Percentiles rank a stretch among this genome's conserved stretches.
These are phyloP conservation scores for Cyberlindnera nakhonratchasimensis DNA, from an alignment of 805 yeast species.

Conservation along the genomic window DNA sequence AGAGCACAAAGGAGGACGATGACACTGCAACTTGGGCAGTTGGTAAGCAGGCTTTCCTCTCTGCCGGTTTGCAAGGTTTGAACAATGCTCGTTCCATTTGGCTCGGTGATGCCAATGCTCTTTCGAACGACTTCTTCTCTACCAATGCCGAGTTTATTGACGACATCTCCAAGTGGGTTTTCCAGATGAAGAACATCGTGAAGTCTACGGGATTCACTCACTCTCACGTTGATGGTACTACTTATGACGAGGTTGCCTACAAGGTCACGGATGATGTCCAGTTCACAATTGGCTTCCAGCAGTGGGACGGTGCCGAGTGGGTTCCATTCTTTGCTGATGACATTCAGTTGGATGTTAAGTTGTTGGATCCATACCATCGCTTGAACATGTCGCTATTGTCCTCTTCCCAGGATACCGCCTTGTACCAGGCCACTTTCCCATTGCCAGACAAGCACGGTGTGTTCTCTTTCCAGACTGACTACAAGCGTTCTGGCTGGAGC, in stretches of 20 bases:
- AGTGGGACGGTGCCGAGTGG: slow-evolving; percentile 62
- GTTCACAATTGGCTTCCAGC: slow-evolving; percentile 46
- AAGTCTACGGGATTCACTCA: slow-evolving; percentile 54
- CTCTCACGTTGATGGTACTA: slow-evolving; percentile 40
- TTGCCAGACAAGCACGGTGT: slow-evolving; percentile 97
- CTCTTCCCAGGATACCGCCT: slow-evolving; percentile 33
- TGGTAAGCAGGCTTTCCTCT: slow-evolving; percentile 74
- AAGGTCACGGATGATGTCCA: slow-evolving; percentile 70
- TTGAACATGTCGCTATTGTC: slow-evolving; percentile 50
- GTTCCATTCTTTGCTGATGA: slow-evolving; percentile 60
- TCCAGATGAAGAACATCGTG: slow-evolving; percentile 64
- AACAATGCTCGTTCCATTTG: slow-evolving; percentile 76
- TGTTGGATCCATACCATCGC: slow-evolving; percentile 96
- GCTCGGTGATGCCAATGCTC: slow-evolving; percentile 66
- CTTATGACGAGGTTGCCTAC: slow-evolving; percentile 49
- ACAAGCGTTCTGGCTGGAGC: slow-evolving; percentile 71
- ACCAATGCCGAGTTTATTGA: slow-evolving; percentile 38
- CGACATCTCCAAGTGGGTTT: slow-evolving; percentile 64
- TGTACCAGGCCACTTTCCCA: slow-evolving; percentile 54
- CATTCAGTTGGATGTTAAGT: slow-evolving; percentile 76
- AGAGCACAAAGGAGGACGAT: slow-evolving; percentile 42
- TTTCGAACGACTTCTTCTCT: slow-evolving; percentile 37
- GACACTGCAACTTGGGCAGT: slow-evolving; percentile 60
- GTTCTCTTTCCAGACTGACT: slow-evolving; percentile 79
- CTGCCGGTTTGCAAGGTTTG: slow-evolving; percentile 75